Evolutionary conservation across 139 green algal genomes (phyloP).

Genomic region (Chlamydomonas asymmetrica): DNA sequence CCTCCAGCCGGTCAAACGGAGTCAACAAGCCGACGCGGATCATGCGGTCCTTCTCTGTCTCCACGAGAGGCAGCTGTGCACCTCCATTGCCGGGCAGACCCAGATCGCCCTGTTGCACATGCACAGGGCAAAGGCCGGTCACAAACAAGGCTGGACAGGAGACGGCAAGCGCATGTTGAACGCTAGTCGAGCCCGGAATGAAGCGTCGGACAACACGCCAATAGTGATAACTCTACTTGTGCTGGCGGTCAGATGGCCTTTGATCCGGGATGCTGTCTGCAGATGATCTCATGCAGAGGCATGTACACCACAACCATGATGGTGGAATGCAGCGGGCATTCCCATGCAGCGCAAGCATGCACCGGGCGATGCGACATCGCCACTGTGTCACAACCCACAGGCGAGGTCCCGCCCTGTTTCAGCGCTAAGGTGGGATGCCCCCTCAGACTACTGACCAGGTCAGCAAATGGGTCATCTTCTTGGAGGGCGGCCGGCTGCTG

Average conservation of each 20-base stretch:
- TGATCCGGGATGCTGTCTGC: no score
- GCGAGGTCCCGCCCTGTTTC: no score
- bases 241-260: neutral
- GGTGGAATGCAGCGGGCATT: no score
- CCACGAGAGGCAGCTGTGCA: conserved; percentile 46
- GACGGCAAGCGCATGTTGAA: neutral
- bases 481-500: no score
- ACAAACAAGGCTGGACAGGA: neutral
- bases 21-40: conserved; percentile 86
- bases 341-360: no score
- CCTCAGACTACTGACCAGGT: no score
- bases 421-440: no score
- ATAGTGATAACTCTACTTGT: neutral
- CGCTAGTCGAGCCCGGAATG: neutral
- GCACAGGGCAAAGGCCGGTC: neutral
- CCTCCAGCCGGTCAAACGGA: conserved; percentile 80
- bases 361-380: no score
- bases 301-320: no score
- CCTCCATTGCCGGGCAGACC: neutral
- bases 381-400: no score
- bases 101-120: conserved; percentile 4
- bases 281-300: no score
- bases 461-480: no score
- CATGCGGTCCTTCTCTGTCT: conserved; percentile 84
- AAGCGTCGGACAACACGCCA: neutral